A percentile compares a stretch with the other conserved stretches of the same genome.
These are phyloP conservation scores for Fusarium nanum DNA, from an alignment of 2,329 filamentous ascomycete genomes.

Conservation along the genomic window DNA sequence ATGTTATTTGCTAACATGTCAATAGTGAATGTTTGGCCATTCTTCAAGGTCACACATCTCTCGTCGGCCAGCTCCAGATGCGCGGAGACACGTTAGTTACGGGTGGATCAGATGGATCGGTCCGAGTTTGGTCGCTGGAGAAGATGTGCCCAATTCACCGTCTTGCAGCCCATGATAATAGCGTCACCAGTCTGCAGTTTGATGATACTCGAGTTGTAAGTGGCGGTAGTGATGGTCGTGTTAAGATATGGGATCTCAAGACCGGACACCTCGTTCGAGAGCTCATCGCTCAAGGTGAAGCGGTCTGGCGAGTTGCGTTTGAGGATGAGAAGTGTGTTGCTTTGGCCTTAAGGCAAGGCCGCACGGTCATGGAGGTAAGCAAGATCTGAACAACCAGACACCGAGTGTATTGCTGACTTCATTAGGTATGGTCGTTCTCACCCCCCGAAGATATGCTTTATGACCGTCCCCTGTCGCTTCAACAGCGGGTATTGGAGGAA, in stretches of 20 bases:
- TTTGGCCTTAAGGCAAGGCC: slow-evolving; percentile 83
- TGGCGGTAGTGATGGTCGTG: slow-evolving; percentile 94
- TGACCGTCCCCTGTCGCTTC: slow-evolving; percentile 64
- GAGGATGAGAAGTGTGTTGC: slow-evolving; percentile 99
- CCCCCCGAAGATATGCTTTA: slow-evolving; percentile 78
- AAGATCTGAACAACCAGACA: background rate
- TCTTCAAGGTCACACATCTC: slow-evolving; percentile 94
- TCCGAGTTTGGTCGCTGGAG: slow-evolving; percentile 94
- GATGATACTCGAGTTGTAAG: slow-evolving; percentile 96
- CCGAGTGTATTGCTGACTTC: slow-evolving; percentile 45
- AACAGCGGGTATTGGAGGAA: slow-evolving; percentile 60
- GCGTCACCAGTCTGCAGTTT: slow-evolving; percentile 96
- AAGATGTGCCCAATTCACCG: slow-evolving; percentile 93
- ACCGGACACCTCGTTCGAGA: slow-evolving; percentile 91
- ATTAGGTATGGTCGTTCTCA: slow-evolving; percentile 92
- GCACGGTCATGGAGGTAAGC: slow-evolving; percentile 97
- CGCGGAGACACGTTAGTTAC: slow-evolving; percentile 94
- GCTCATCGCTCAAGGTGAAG: slow-evolving; percentile 89
- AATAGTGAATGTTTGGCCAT: slow-evolving; percentile 83
- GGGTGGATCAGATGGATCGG: slow-evolving; percentile 94
- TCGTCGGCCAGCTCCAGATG: slow-evolving; percentile 97
- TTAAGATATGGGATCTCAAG: slow-evolving; percentile 98
- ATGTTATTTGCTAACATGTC: slow-evolving; percentile 48
- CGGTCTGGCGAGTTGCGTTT: slow-evolving; percentile 97
- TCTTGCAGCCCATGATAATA: slow-evolving; percentile 96